Percentiles rank a stretch among this genome's conserved stretches.
phyloP scores from a whole-genome alignment of 2,329 filamentous ascomycete genomes.

The Aspergillus niger region DNA sequence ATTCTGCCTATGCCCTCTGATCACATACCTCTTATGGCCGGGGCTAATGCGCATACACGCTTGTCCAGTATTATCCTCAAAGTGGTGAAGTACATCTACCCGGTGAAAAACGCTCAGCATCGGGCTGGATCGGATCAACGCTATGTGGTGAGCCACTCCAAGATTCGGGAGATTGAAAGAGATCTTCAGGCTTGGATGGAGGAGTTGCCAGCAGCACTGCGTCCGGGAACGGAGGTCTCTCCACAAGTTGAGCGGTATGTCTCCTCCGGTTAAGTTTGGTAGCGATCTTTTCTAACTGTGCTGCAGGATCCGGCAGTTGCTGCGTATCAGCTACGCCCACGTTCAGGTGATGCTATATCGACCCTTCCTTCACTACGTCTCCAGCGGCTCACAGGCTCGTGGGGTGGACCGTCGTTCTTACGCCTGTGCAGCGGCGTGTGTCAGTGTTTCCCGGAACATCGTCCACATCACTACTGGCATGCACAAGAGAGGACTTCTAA shows the following conservation, averaged over 20 bases:
- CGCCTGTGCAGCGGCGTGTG: slow-evolving; percentile 66
- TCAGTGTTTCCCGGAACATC: slow-evolving; percentile 67
- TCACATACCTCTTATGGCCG: slow-evolving; percentile 59
- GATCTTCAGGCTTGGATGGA: slow-evolving; percentile 66
- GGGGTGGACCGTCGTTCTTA: slow-evolving; percentile 63
- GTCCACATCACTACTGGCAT: slow-evolving; percentile 67
- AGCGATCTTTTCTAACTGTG: slow-evolving; percentile 7
- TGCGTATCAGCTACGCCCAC: slow-evolving; percentile 65
- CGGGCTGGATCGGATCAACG: slow-evolving; percentile 53
- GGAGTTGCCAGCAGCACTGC: slow-evolving; percentile 71
- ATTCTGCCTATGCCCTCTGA: slow-evolving; percentile 58
- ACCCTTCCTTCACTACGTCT: slow-evolving; percentile 67
- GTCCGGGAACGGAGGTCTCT: slow-evolving; percentile 74
- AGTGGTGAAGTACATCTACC: slow-evolving; percentile 66
- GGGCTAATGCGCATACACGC: slow-evolving; percentile 61
- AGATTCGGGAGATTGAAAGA: slow-evolving; percentile 65
- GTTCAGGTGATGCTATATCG: slow-evolving; percentile 67
- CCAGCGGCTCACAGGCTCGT: slow-evolving; percentile 51
- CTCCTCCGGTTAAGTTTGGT: neutral
- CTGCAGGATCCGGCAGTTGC: slow-evolving; percentile 58
- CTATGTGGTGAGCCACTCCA: slow-evolving; percentile 65
- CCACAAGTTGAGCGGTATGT: slow-evolving; percentile 74
- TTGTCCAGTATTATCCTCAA: slow-evolving; percentile 61
- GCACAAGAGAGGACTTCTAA: slow-evolving; percentile 62
- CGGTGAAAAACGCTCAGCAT: slow-evolving; percentile 55